phyloP scores from a whole-genome alignment of 371 early-diverging fungal species.

The Mucor mucedo region DNA sequence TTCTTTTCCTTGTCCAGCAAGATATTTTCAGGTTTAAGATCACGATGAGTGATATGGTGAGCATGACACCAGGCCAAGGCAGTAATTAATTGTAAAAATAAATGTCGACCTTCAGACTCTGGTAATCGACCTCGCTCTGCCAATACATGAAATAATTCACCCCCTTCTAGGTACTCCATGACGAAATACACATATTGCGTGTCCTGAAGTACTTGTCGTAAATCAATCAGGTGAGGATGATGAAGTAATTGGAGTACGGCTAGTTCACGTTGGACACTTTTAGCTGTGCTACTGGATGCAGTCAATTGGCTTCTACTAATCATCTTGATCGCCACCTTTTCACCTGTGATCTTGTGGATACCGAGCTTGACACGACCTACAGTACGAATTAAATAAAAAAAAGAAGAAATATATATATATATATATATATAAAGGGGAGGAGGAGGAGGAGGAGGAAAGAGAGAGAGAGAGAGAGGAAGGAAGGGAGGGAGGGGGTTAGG shows the following conservation, averaged over 20 bases:
- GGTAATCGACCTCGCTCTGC: slow-evolving; percentile 81
- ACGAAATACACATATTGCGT: slow-evolving; percentile 78
- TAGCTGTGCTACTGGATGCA: slow-evolving; percentile 59
- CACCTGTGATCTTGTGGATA: slow-evolving; percentile 70
- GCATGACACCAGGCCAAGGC: slow-evolving; percentile 94
- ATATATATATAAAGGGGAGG: no score
- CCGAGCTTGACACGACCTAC: slow-evolving; percentile 81
- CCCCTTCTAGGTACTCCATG: slow-evolving; percentile 95
- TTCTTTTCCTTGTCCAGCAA: slow-evolving; percentile 67
- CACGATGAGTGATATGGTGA: slow-evolving; percentile 79
- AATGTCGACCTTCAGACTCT: slow-evolving; percentile 84
- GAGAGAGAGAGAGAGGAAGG: slow-evolving; percentile 7
- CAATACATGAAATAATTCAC: slow-evolving; percentile 92
- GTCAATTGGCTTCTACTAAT: slow-evolving; percentile 69
- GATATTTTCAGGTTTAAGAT: slow-evolving; percentile 77
- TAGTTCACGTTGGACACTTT: slow-evolving; percentile 88
- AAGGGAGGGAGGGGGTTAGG: not conserved
- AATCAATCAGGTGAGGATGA: slow-evolving; percentile 87
- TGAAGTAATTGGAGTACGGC: slow-evolving; percentile 89
- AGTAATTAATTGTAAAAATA: slow-evolving; percentile 91
- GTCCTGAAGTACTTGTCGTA: slow-evolving; percentile 86
- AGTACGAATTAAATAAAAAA: not conserved
- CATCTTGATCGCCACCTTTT: slow-evolving; percentile 89
- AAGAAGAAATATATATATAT: not conserved
- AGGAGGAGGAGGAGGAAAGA: not conserved